phyloP scores from a whole-genome alignment of 331 rosid genomes.

The Malus hybrid region DNA sequence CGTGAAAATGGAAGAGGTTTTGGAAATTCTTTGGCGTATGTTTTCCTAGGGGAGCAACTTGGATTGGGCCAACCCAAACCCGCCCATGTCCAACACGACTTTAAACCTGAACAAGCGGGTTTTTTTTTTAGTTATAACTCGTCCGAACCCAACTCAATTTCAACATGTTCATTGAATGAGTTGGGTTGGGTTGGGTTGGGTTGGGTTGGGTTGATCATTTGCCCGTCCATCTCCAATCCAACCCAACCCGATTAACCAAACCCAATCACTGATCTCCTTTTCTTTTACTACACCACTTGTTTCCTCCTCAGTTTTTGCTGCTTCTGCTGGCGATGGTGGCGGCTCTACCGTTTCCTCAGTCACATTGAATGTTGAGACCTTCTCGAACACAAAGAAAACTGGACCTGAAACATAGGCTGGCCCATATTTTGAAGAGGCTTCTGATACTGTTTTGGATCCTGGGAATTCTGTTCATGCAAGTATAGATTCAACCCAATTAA shows the following conservation, averaged over 20 bases:
- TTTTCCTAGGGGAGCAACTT: slow-evolving; percentile 23
- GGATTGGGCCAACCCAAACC: no score
- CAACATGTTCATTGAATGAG: no score
- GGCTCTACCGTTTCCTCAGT: slow-evolving; percentile 35
- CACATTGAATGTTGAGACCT: slow-evolving; percentile 49
- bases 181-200: no score
- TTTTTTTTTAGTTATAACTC: no score
- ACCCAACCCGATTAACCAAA: no score
- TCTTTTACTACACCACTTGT: slow-evolving; percentile 20
- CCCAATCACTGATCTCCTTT: slow-evolving; percentile 40
- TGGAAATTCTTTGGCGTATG: slow-evolving; percentile 54
- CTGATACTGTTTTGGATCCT: slow-evolving; percentile 55
- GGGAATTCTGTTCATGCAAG: slow-evolving; percentile 51
- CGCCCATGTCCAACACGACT: rapidly evolving
- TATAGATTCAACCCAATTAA: neutral
- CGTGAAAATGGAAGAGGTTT: slow-evolving; percentile 71
- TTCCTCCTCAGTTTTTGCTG: slow-evolving; percentile 23
- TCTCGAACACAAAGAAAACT: slow-evolving; percentile 51
- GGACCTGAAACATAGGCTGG: slow-evolving; percentile 44
- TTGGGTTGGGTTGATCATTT: no score
- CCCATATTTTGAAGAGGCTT: slow-evolving; percentile 52
- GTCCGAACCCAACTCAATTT: no score
- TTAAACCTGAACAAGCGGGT: no score
- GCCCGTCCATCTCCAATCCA: no score
- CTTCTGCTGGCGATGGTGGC: slow-evolving; percentile 6